These are phyloP conservation scores for Rhodotorula sp. DNA, from an alignment of 1,284 basidiomycete genomes.

Conservation along the genomic window DNA sequence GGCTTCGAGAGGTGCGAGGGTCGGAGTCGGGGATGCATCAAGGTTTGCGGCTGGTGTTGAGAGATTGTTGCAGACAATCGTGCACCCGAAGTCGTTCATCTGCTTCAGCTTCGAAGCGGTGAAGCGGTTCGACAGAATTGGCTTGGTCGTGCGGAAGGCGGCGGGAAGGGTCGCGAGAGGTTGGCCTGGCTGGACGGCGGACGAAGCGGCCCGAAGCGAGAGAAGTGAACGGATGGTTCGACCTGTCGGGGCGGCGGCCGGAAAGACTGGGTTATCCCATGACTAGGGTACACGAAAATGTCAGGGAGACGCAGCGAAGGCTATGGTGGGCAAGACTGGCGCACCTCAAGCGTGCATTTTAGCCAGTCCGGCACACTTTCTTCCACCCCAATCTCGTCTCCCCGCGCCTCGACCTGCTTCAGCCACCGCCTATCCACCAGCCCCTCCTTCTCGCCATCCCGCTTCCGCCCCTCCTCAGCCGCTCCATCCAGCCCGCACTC, in stretches of 20 bases:
- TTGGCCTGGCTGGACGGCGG: too few species aligned
- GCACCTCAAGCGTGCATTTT: conserved; percentile 55
- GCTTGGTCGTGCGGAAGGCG: conserved; percentile 10
- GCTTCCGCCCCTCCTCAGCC: not conserved
- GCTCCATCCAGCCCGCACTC: not conserved
- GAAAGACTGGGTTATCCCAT: conserved; percentile 44
- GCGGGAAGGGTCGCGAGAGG: not conserved
- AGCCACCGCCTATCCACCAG: conserved; percentile 14
- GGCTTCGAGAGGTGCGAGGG: too few species aligned
- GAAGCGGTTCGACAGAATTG: not conserved
- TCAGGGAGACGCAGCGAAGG: not conserved
- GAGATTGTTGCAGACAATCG: too few species aligned
- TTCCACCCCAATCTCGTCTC: not conserved
- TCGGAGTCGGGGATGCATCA: too few species aligned
- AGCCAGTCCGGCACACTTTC: conserved; percentile 58
- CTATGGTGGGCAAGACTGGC: not conserved
- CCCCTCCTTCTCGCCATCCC: not conserved
- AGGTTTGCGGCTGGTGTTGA: too few species aligned
- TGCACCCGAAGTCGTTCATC: not conserved
- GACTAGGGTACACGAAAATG: not conserved
- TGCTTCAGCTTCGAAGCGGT: not conserved
- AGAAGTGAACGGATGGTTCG: conserved; percentile 13
- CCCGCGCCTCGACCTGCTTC: not conserved
- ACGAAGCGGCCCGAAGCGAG: not conserved
- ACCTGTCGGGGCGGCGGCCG: not conserved